Evolutionary conservation across 1,139 yeast genomes (phyloP).

Genomic region (Taphrina deformans): DNA sequence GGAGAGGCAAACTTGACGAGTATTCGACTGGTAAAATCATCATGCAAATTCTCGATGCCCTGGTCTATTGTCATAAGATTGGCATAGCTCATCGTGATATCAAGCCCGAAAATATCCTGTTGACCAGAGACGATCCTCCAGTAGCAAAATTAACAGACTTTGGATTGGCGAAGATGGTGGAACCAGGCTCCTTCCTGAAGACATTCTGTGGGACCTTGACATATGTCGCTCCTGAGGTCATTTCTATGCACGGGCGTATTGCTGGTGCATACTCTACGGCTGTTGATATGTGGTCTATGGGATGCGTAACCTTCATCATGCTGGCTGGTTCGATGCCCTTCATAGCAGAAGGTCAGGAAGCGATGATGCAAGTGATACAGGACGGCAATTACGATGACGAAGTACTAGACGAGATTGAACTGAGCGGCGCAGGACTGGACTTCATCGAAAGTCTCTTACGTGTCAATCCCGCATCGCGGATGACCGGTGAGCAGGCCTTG

Average conservation of each 20-base stretch:
- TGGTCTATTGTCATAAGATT: constrained; percentile 77
- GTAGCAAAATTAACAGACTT: constrained; percentile 88
- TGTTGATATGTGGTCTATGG: constrained; percentile 96
- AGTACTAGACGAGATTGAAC: constrained; percentile 67
- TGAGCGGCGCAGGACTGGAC: constrained; percentile 51
- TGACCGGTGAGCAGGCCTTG: constrained; percentile 68
- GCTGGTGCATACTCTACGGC: constrained; percentile 83
- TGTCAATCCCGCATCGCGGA: constrained; percentile 64
- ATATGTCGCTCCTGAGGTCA: constrained; percentile 85
- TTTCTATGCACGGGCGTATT: constrained; percentile 45
- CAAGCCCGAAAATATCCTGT: constrained; percentile 82
- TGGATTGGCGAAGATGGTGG: constrained; percentile 85
- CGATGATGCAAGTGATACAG: constrained; percentile 89
- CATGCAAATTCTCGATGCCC: constrained; percentile 78
- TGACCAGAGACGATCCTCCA: constrained; percentile 73
- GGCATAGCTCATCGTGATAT: constrained; percentile 93
- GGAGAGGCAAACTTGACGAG: constrained; percentile 56
- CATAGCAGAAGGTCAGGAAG: constrained; percentile 87
- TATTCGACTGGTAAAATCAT: constrained; percentile 62
- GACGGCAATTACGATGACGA: constrained; percentile 81
- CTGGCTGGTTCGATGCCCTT: constrained; percentile 95
- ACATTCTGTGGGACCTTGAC: constrained; percentile 89
- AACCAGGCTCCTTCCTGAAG: constrained; percentile 62
- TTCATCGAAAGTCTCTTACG: constrained; percentile 65
- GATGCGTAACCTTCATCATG: constrained; percentile 89